A percentile compares a stretch with the other conserved stretches of the same genome.
Evolutionary conservation across 345 rosid genomes (phyloP).

Genomic region (Sapria himalayana): DNA sequence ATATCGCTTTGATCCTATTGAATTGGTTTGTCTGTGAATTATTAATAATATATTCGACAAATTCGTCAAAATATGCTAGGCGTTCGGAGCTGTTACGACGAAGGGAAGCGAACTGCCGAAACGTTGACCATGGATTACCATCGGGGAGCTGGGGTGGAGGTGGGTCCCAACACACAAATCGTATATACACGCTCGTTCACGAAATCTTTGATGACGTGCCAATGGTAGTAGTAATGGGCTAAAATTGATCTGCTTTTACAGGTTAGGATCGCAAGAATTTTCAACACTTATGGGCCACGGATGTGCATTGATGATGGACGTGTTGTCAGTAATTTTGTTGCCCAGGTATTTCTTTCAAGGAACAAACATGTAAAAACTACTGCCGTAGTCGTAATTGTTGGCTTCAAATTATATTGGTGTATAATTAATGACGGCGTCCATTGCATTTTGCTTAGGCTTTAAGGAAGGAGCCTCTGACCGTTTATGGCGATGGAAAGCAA

Average conservation of each 20-base stretch:
- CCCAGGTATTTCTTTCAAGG: slow-evolving; percentile 36
- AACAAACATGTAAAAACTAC: no score
- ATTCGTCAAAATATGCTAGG: slow-evolving; percentile 29
- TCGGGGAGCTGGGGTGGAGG: slow-evolving; percentile 87
- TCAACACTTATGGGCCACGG: slow-evolving; percentile 89
- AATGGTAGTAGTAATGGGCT: background rate
- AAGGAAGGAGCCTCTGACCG: slow-evolving; percentile 92
- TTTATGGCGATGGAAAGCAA: slow-evolving; percentile 98
- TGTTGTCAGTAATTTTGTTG: slow-evolving; percentile 94
- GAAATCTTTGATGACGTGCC: background rate
- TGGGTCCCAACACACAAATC: no score
- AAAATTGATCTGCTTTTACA: slow-evolving; percentile 9
- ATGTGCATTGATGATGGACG: slow-evolving; percentile 99
- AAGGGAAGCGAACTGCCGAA: slow-evolving; percentile 95
- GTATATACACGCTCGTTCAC: no score
- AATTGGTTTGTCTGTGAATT: no score
- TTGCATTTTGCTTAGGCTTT: slow-evolving; percentile 80
- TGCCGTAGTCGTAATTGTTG: background rate
- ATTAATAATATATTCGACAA: no score
- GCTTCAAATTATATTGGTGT: background rate
- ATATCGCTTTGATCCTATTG: no score
- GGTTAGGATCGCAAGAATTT: slow-evolving; percentile 93
- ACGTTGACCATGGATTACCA: slow-evolving; percentile 96
- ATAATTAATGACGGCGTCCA: slow-evolving; percentile 7
- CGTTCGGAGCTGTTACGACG: slow-evolving; percentile 96